These are phyloP conservation scores for Penicillium parvum DNA, from an alignment of 495 filamentous ascomycete genomes.

Conservation along the genomic window DNA sequence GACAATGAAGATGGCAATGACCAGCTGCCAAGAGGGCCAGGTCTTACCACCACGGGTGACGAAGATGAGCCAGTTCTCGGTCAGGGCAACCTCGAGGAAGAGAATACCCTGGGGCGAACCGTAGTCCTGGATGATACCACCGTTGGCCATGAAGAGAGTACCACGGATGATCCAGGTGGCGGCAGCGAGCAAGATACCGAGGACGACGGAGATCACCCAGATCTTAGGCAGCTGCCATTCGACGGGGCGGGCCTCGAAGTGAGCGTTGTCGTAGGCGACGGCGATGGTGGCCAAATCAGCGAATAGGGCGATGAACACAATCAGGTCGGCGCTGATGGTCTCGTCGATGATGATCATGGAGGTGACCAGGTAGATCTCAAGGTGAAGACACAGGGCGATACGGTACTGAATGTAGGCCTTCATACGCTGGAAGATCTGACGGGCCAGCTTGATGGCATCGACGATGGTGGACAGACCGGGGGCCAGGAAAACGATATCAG, in stretches of 20 bases:
- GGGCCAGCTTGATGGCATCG: conserved; percentile 72
- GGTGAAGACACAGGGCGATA: conserved; percentile 71
- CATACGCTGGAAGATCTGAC: conserved; percentile 80
- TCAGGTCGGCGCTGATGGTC: conserved; percentile 60
- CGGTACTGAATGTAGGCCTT: conserved; percentile 79
- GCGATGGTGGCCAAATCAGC: conserved; percentile 74
- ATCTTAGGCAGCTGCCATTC: conserved; percentile 78
- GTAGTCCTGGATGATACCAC: conserved; percentile 70
- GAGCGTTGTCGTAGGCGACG: conserved; percentile 72
- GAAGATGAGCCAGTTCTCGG: conserved; percentile 79
- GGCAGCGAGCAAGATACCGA: conserved; percentile 60
- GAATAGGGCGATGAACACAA: conserved; percentile 75
- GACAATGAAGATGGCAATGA: conserved; percentile 66
- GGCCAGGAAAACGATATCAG: conserved; percentile 76
- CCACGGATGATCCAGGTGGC: conserved; percentile 69
- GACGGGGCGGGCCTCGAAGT: conserved; percentile 66
- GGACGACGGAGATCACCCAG: conserved; percentile 67
- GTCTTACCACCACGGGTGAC: conserved; percentile 70
- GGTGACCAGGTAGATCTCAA: conserved; percentile 74
- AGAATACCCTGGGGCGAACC: conserved; percentile 67
- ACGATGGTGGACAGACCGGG: conserved; percentile 74
- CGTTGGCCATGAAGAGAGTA: conserved; percentile 59
- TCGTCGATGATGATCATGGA: conserved; percentile 75
- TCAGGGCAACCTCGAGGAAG: conserved; percentile 69
- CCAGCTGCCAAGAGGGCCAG: conserved; percentile 68